phyloP scores from a whole-genome alignment of 225 moss, liverwort and hornwort species.

The Rhytidiadelphus loreus region DNA sequence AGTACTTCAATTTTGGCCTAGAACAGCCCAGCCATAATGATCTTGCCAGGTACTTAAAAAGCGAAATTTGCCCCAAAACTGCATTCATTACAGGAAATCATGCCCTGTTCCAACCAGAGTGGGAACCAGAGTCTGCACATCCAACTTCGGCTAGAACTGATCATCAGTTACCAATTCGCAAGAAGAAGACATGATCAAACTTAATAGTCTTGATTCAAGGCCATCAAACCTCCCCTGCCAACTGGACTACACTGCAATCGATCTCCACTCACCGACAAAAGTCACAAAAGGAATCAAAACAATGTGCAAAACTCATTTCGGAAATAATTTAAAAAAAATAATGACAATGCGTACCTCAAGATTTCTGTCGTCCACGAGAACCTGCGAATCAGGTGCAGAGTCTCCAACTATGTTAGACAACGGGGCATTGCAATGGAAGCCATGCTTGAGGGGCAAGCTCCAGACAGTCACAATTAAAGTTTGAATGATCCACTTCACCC shows the following conservation, averaged over 20 bases:
- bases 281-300: neutral
- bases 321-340: no score
- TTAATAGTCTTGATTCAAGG: neutral
- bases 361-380: slow-evolving; percentile 16
- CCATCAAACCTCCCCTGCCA: neutral
- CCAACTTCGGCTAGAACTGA: neutral
- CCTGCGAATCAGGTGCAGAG: slow-evolving; percentile 11
- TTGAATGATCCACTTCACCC: neutral
- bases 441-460: neutral
- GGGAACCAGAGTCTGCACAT: neutral
- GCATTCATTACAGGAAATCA: neutral
- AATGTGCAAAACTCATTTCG: no score
- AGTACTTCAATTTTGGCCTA: neutral
- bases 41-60: neutral
- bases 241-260: neutral
- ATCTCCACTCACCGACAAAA: neutral
- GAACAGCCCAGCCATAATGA: neutral
- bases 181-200: neutral
- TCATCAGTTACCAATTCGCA: neutral
- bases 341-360: neutral
- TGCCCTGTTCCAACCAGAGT: neutral
- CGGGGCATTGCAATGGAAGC: slow-evolving; percentile 22
- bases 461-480: neutral
- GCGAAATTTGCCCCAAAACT: neutral
- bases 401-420: slow-evolving; percentile 11